phyloP scores from a whole-genome alignment of 805 yeast species.

The Ogataea naganishii region DNA sequence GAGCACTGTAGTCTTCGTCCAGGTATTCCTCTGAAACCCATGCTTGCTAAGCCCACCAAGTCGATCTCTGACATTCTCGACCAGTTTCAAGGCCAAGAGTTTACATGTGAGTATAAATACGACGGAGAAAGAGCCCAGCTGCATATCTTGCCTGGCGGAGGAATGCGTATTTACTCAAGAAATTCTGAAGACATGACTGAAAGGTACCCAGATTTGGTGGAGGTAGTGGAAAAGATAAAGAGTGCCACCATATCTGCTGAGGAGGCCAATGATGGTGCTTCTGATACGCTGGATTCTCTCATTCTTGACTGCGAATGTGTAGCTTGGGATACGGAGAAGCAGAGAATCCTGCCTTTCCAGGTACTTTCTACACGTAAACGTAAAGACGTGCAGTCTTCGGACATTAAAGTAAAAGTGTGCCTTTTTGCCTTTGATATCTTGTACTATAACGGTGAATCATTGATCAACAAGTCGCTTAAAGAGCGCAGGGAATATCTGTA shows the following conservation, averaged over 20 bases:
- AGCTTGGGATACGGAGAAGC: conserved; percentile 79
- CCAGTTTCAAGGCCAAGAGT: conserved; percentile 72
- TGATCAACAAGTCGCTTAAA: conserved; percentile 55
- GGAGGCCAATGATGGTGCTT: too few species aligned
- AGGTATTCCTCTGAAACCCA: conserved; percentile 92
- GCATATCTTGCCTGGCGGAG: conserved; percentile 60
- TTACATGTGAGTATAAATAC: conserved; percentile 94
- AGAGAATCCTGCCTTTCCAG: conserved; percentile 90
- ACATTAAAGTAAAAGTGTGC: conserved; percentile 86
- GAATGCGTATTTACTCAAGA: conserved; percentile 76
- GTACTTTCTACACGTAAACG: conserved; percentile 88
- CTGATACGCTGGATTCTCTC: conserved; percentile 41
- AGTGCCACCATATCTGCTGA: too few species aligned
- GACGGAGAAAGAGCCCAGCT: conserved; percentile 98
- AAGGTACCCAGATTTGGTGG: conserved; percentile 83
- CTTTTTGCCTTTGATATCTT: conserved; percentile 86
- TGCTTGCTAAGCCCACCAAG: conserved; percentile 97
- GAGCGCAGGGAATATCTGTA: conserved; percentile 61
- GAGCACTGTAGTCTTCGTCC: conserved; percentile 73
- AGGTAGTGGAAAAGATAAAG: conserved; percentile 46
- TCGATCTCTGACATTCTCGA: conserved; percentile 88
- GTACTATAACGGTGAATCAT: conserved; percentile 62
- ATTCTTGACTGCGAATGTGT: conserved; percentile 96
- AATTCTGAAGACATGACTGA: conserved; percentile 97
- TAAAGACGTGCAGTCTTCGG: conserved; percentile 81